phyloP scores from a whole-genome alignment of 2,329 filamentous ascomycete species.

The Rhynchosporium agropyri region DNA sequence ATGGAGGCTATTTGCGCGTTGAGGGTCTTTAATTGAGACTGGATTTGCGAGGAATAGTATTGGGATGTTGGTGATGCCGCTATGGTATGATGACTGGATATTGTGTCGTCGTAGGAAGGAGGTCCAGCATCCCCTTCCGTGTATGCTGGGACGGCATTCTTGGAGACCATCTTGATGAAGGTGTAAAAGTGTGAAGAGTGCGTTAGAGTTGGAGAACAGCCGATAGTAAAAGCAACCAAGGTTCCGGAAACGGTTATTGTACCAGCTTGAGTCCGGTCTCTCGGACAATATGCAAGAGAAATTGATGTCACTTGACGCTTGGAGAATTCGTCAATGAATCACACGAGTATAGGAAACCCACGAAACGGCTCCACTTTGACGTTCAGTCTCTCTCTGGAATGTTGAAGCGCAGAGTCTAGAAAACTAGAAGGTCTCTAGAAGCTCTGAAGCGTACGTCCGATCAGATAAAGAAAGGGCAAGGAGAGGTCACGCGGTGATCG shows the following conservation, averaged over 20 bases:
- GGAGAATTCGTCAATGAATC: slow-evolving; percentile 3
- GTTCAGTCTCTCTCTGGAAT: slow-evolving; percentile 3
- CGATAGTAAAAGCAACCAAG: background rate
- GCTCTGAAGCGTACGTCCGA: background rate
- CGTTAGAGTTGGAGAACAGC: background rate
- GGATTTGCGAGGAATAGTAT: slow-evolving; percentile 36
- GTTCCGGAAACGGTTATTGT: background rate
- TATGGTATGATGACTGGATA: slow-evolving; percentile 21
- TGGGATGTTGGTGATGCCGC: slow-evolving; percentile 19
- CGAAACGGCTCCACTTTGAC: slow-evolving; percentile 1
- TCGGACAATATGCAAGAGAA: background rate
- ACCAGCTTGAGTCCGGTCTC: background rate
- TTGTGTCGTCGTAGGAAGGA: slow-evolving; percentile 35
- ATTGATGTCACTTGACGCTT: slow-evolving; percentile 3
- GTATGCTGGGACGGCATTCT: slow-evolving; percentile 20
- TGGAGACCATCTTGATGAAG: slow-evolving; percentile 33
- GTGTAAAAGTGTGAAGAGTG: background rate
- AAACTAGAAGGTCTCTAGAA: slow-evolving; percentile 1
- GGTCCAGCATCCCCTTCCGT: slow-evolving; percentile 28
- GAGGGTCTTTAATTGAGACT: slow-evolving; percentile 33
- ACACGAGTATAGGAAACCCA: slow-evolving; percentile 1
- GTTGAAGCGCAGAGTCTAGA: background rate
- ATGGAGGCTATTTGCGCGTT: slow-evolving; percentile 32
- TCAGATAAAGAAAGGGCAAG: background rate
- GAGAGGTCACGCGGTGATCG: background rate